Evolutionary conservation across 1,139 yeast genomes (phyloP).

Genomic region (Candida anutae): DNA sequence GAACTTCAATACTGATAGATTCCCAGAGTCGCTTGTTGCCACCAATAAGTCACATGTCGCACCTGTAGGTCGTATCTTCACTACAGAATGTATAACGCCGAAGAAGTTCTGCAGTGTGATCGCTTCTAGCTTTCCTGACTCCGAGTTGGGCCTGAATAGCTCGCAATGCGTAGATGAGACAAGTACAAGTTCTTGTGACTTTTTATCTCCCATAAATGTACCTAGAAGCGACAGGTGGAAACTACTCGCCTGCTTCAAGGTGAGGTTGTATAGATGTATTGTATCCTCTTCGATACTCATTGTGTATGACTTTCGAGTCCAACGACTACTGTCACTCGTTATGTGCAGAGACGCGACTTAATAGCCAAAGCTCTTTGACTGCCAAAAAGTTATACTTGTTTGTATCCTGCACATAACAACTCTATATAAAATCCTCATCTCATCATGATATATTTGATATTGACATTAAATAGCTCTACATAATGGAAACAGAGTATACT

Average conservation of each 20-base stretch:
- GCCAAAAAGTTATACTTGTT: too few relatives aligned
- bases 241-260: conserved; percentile 52
- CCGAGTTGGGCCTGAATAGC: conserved; percentile 43
- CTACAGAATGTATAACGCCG: conserved; percentile 51
- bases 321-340: too few relatives aligned
- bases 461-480: too few relatives aligned
- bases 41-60: conserved; percentile 49
- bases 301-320: background rate
- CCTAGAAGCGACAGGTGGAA: conserved; percentile 55
- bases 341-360: too few relatives aligned
- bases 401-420: too few relatives aligned
- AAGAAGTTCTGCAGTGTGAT: conserved; percentile 41
- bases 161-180: conserved; percentile 50
- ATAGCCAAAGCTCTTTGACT: too few relatives aligned
- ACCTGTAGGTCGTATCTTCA: conserved; percentile 45
- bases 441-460: too few relatives aligned
- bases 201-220: conserved; percentile 48
- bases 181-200: conserved; percentile 57
- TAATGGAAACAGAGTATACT: too few relatives aligned
- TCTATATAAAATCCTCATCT: too few relatives aligned
- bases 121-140: conserved; percentile 46
- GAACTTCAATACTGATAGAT: conserved; percentile 50
- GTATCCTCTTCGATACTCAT: conserved; percentile 19
- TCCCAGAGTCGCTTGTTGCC: conserved; percentile 81
- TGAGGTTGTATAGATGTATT: conserved; percentile 58